Conservation (phyloP, 2,329 filamentous ascomycete species). For the Fusarium veterinarium region DNA sequence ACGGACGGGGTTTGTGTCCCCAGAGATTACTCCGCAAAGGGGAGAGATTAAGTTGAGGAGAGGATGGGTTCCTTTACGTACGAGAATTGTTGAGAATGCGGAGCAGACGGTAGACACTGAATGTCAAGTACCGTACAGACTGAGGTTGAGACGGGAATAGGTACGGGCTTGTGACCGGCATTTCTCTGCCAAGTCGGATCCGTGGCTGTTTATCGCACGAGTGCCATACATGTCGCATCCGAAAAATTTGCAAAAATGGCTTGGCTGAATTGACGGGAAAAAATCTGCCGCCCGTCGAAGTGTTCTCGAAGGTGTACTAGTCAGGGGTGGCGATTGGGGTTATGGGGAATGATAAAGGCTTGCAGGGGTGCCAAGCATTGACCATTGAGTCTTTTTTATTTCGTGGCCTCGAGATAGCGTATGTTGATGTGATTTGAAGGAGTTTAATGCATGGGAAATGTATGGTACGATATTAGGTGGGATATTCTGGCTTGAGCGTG, state of each 20-base stretch:
- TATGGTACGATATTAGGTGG: conserved; percentile 15
- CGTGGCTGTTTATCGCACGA: conserved; percentile 22
- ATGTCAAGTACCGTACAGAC: too few relatives aligned
- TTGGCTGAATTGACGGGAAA: not conserved
- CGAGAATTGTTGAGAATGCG: conserved; percentile 26
- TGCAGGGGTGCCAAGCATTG: conserved; percentile 20
- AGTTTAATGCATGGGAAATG: not conserved
- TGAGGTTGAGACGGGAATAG: not conserved
- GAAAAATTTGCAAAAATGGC: conserved; percentile 16
- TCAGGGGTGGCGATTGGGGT: conserved; percentile 16
- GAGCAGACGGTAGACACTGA: not conserved
- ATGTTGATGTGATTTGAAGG: conserved; percentile 1
- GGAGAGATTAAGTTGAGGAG: conserved; percentile 40
- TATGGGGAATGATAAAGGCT: conserved; percentile 16
- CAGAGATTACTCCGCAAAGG: conserved; percentile 37
- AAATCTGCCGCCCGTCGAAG: conserved; percentile 15
- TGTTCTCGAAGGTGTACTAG: conserved; percentile 35
- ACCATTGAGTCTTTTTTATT: conserved; percentile 21
- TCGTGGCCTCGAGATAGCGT: conserved; percentile 1
- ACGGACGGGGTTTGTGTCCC: conserved; percentile 2
- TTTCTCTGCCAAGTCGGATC: conserved; percentile 20
- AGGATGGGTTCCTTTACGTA: conserved; percentile 29
- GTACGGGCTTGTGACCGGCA: not conserved
- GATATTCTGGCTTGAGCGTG: not conserved
- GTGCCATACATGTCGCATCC: conserved; percentile 7